Base-by-base conservation (phyloP, 2,329 filamentous ascomycete genomes). In the Aspergillus sp. region DNA sequence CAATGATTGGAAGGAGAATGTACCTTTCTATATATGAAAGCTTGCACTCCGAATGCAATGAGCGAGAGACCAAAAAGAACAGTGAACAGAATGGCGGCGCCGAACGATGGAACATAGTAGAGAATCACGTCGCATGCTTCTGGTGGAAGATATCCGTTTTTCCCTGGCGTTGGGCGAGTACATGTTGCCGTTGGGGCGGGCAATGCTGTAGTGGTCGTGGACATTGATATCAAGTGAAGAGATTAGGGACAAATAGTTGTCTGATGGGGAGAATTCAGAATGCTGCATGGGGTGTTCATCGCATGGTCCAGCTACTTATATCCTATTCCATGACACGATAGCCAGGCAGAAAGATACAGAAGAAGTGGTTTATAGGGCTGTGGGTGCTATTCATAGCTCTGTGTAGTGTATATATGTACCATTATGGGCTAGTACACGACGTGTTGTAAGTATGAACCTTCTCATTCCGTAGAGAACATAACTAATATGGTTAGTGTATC, bases 121-220 rank as follows among this genome's bases (percentile, higher is more conserved):
- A 63, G 65, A 32, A 72, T 64, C 5, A 60, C 58, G 46, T 71
- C 65, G 47, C 72, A 76, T 2, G 69, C 63, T 36, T 65, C 65
- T 9, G 65, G 62, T 4, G 69, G 71, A 2, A 74, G 59, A 49
- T 72, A 71, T 44, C 71, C 71, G 59, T 73, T 65, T 38, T 68
- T 67, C 9, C 64, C 71, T 9, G 71, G 70, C 5, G 58, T 56
- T 4, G 65, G 45, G 13, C 9, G 25, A 14, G 45, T 47, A 36
- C 45, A 47, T 38, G 45, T 47, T 17, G 34, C 34, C 16, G 34
- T n/a, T 16, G 34, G 14, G 14, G 14, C 16, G 6, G 34, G 34
- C 5, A 17, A n/a, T 11, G 34, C 2, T 11, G 34, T 38, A n/a
- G 34, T 38, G 14, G 34, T n/a, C 14, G 25, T 29, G 7, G 34